Conservation (phyloP, 352 stramenopile species). For the Phytophthora sansomeana region DNA sequence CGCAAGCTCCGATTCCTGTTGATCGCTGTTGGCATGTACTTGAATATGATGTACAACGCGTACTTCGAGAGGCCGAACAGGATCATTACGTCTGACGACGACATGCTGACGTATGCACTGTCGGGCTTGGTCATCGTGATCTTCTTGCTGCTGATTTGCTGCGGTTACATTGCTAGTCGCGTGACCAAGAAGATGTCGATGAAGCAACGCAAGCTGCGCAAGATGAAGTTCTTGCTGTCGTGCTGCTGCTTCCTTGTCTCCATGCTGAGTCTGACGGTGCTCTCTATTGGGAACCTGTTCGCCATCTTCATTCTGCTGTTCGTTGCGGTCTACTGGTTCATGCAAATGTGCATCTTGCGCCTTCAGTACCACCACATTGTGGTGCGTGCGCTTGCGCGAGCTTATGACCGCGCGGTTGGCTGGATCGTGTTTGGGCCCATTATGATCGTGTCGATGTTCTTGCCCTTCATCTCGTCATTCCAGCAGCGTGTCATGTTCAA, state of each 20-base stretch:
- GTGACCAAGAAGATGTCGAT: constrained; percentile 92
- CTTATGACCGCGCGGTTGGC: constrained; percentile 79
- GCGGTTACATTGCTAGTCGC: constrained; percentile 84
- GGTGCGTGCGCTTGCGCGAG: constrained; percentile 74
- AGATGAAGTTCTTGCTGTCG: constrained; percentile 88
- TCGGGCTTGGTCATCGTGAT: constrained; percentile 72
- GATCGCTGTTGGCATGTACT: constrained; percentile 77
- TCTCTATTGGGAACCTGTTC: constrained; percentile 79
- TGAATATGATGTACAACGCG: constrained; percentile 83
- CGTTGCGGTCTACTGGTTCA: constrained; percentile 88
- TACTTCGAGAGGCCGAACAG: constrained; percentile 76
- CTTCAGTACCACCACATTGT: constrained; percentile 89
- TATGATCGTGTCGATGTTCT: constrained; percentile 91
- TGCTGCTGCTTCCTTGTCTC: constrained; percentile 75
- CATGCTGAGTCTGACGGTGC: constrained; percentile 72
- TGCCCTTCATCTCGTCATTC: constrained; percentile 89
- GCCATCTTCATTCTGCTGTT: constrained; percentile 76
- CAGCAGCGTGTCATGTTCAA: constrained; percentile 93
- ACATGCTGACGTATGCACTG: constrained; percentile 72
- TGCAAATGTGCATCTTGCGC: constrained; percentile 80
- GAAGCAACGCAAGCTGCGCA: constrained; percentile 90
- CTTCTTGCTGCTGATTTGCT: constrained; percentile 80
- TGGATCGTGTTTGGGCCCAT: constrained; percentile 92
- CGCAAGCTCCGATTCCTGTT: constrained; percentile 85
- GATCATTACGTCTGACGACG: constrained; percentile 58